These are phyloP conservation scores for Beauveria australis DNA, from an alignment of 2,329 filamentous ascomycete species.

Conservation along the genomic window DNA sequence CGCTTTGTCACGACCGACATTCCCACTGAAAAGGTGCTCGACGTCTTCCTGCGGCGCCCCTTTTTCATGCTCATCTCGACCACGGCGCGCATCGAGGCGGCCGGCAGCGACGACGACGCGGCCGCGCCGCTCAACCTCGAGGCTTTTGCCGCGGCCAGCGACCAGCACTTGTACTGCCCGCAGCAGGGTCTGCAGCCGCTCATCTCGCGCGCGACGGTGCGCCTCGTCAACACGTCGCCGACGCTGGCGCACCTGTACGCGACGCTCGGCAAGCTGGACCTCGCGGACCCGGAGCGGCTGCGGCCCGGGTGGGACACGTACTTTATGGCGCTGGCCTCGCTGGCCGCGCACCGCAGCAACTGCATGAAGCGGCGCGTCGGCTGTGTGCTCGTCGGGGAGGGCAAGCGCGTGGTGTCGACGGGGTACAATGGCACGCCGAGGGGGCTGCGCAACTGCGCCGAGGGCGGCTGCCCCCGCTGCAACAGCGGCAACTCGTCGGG, in stretches of 20 bases:
- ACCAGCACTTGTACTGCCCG: constrained; percentile 67
- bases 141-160: constrained; percentile 50
- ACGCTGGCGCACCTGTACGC: constrained; percentile 63
- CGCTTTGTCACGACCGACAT: constrained; percentile 84
- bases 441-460: constrained; percentile 79
- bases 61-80: constrained; percentile 92
- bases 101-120: constrained; percentile 13
- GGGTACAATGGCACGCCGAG: constrained; percentile 98
- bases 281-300: constrained; percentile 70
- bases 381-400: constrained; percentile 75
- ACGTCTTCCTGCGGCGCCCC: constrained; percentile 68
- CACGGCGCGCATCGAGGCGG: constrained; percentile 28
- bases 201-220: constrained; percentile 72
- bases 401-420: constrained; percentile 82
- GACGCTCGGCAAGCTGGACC: constrained; percentile 64
- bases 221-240: constrained; percentile 75
- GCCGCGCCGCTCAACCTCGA: constrained; percentile 35
- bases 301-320: constrained; percentile 93
- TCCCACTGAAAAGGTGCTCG: constrained; percentile 61
- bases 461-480: constrained; percentile 84
- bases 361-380: constrained; percentile 98
- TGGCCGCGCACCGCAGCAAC: constrained; percentile 85
- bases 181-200: constrained; percentile 61
- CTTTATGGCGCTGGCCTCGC: constrained; percentile 92
- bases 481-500: constrained; percentile 67